A percentile compares a stretch with the other conserved stretches of the same genome.
Evolutionary conservation across 2,329 filamentous ascomycete genomes (phyloP).

Genomic region (Monosporascus sp.): DNA sequence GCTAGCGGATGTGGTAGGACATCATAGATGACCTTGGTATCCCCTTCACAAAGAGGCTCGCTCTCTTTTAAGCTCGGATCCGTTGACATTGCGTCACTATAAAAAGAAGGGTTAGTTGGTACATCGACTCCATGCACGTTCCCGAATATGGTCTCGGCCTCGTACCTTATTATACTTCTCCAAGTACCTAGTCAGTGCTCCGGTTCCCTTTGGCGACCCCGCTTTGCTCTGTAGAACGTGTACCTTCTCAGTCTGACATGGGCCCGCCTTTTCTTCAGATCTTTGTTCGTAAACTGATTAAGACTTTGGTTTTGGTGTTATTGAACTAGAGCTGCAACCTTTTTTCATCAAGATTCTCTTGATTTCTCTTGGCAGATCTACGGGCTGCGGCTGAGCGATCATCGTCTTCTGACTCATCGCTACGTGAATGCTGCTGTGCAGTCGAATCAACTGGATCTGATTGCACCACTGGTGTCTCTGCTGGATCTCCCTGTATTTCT

Average conservation of each 20-base stretch:
- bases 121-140: too few relatives aligned
- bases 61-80: slow-evolving; percentile 20
- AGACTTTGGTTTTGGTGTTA: not conserved
- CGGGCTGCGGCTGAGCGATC: not conserved
- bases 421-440: not conserved
- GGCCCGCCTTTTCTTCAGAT: too few relatives aligned
- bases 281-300: not conserved
- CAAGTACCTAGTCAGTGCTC: too few relatives aligned
- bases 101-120: not conserved
- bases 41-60: slow-evolving; percentile 69
- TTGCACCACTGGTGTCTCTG: not conserved
- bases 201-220: not conserved
- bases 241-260: too few relatives aligned
- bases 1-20: slow-evolving; percentile 57
- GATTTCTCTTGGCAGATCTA: not conserved
- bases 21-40: slow-evolving; percentile 69
- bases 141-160: not conserved
- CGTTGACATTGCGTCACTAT: not conserved
- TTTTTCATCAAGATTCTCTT: not conserved
- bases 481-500: slow-evolving; percentile 3
- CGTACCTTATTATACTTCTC: not conserved
- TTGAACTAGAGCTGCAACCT: not conserved
- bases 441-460: not conserved
- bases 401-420: not conserved
- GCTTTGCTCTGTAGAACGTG: not conserved